Evolutionary conservation across 768 basidiomycete genomes (phyloP), one percentile per base, ranked within the genome.

Genomic region (Pleurotus tuoliensis): DNA sequence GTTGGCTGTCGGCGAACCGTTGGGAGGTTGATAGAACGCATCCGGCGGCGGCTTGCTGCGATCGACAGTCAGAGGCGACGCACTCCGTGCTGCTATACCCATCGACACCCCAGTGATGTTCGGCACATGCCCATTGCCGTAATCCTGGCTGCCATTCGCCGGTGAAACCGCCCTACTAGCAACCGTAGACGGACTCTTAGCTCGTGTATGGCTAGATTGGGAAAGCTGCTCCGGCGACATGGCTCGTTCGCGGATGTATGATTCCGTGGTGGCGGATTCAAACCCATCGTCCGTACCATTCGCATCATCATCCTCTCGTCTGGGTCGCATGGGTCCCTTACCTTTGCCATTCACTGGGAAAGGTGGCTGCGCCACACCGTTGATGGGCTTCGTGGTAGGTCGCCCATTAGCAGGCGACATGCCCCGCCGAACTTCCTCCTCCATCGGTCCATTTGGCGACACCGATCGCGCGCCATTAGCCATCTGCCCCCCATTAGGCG

Each of bases 401-500:
- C 82, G 75, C 12, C 70, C 66, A 61, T 76, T 78, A 5, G 77
- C 67, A 3, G 88, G 88, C 0, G 89, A 89, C 58, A 87, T 77
- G 11, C 86, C 84, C 34, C 87, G 83, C 30, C 87, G 84, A 50
- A 74, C 70, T 48, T 84, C 83, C 38, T 88, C 86, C 34, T 84
- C 86, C 7, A 74, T 66, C 39, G 71, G 72, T 25, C 71, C 68
- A n/a, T 70, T 71, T 3, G 92, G 88, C 2, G 92, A 92, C 73
- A 82, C 80, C 2, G 90, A 77, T 34, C 89, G 85, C n/a, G 68
- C 73, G 40, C 76, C 74, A 56, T 70, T 75, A 38, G 57, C 59
- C 37, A 69, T 55, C 24, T 67, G 51, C 38, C 63, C 62, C 43
- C 61, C 54, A 45, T 58, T 47, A 45, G 70, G 56, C 47, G 38